Conservation (phyloP, 2,329 filamentous ascomycete genomes). For the Fusarium liriodendri region DNA sequence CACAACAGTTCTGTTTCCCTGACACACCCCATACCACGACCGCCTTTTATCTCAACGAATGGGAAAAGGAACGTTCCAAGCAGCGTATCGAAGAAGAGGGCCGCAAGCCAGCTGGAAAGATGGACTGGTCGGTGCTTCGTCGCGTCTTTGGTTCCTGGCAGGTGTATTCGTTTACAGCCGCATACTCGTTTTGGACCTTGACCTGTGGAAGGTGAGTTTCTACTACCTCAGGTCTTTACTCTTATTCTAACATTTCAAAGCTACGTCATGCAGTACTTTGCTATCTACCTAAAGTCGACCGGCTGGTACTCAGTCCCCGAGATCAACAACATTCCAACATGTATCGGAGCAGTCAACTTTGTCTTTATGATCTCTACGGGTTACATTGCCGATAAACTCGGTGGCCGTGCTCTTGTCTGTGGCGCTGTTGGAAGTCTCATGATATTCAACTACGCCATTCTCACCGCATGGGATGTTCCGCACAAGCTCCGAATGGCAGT, state of each 20-base stretch:
- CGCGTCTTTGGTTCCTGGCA: constrained; percentile 57
- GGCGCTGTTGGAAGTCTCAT: constrained; percentile 48
- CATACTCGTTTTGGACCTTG: constrained; percentile 53
- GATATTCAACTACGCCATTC: constrained; percentile 50
- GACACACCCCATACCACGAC: constrained; percentile 56
- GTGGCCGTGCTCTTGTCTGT: constrained; percentile 51
- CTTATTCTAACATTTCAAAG: constrained; percentile 6
- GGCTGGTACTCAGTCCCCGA: constrained; percentile 50
- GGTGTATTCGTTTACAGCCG: constrained; percentile 55
- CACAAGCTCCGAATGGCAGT: constrained; percentile 52
- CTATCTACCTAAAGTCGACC: constrained; percentile 53
- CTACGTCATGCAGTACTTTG: constrained; percentile 55
- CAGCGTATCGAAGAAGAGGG: constrained; percentile 74
- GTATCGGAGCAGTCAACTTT: constrained; percentile 56
- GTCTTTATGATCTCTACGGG: constrained; percentile 54
- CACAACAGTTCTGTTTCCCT: constrained; percentile 48
- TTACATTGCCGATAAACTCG: constrained; percentile 50
- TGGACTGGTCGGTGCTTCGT: constrained; percentile 49
- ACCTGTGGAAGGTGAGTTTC: constrained; percentile 46
- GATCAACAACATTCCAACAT: constrained; percentile 59
- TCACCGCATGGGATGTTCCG: constrained; percentile 52
- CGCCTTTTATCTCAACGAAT: constrained; percentile 56
- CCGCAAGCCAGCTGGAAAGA: constrained; percentile 50
- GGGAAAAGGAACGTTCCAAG: constrained; percentile 73
- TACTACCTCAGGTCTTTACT: neutral